Evolutionary conservation across 148 eudicot species (phyloP).

Genomic region (Cornus florida): DNA sequence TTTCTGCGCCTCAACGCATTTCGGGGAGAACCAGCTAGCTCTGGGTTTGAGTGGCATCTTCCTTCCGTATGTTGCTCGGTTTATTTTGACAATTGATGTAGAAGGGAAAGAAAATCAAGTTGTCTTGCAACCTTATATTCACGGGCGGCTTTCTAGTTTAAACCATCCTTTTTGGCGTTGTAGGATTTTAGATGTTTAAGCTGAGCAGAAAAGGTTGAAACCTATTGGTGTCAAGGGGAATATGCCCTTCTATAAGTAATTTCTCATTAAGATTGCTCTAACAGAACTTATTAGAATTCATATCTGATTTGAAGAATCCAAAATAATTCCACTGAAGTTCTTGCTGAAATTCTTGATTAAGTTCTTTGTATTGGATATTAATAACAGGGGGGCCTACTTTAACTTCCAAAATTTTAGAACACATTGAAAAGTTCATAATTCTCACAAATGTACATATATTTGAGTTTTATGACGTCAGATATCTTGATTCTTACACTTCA

Average conservation of each 20-base stretch:
- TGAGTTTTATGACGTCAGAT: background rate
- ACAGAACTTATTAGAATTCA: background rate
- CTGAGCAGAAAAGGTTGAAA: background rate
- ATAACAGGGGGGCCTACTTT: no score
- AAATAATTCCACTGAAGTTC: no score
- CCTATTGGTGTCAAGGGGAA: background rate
- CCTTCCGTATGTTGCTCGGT: no score
- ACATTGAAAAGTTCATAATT: background rate
- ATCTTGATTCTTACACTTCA: background rate
- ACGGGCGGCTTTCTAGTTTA: background rate
- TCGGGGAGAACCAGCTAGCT: no score
- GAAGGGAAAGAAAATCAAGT: background rate
- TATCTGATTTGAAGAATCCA: no score
- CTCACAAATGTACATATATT: background rate
- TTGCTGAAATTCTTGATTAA: no score
- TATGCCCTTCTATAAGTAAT: background rate
- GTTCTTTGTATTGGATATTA: no score
- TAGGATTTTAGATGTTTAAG: background rate
- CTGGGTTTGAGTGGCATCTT: no score
- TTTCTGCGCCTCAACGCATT: no score
- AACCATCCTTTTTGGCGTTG: background rate
- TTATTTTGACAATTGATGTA: background rate
- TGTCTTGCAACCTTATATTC: background rate
- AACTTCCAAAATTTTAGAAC: background rate
- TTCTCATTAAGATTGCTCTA: background rate